These are phyloP conservation scores for Danielozyma ontarioensis DNA, from an alignment of 805 yeast species.

Conservation along the genomic window DNA sequence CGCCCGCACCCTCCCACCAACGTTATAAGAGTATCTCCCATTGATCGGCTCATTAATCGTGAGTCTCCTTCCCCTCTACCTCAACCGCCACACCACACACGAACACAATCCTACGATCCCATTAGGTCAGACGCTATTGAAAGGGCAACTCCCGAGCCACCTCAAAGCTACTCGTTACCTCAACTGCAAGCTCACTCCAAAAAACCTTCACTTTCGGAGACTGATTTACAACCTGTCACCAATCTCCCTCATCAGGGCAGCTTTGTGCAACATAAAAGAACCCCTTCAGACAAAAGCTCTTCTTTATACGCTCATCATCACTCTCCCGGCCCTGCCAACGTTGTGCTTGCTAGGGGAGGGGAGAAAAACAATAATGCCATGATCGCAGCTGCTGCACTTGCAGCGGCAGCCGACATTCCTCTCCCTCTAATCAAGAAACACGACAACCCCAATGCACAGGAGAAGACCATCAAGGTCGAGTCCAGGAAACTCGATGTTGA, in stretches of 20 bases:
- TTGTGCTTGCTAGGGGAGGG: constrained; percentile 33
- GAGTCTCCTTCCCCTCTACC: not conserved
- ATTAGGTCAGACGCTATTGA: too few species aligned
- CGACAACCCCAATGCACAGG: not conserved
- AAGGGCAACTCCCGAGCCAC: not conserved
- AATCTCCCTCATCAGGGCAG: constrained; percentile 14
- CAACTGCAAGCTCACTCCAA: too few species aligned
- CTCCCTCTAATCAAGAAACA: constrained; percentile 40
- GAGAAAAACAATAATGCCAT: constrained; percentile 45
- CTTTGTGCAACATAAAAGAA: constrained; percentile 18
- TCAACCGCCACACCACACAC: too few species aligned
- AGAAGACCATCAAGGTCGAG: constrained; percentile 1
- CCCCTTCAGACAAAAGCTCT: constrained; percentile 14
- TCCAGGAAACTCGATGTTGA: constrained; percentile 15
- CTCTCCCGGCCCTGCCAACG: constrained; percentile 46
- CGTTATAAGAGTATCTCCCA: not conserved
- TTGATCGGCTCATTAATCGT: not conserved
- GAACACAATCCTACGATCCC: too few species aligned
- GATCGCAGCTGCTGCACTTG: constrained; percentile 80
- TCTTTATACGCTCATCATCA: constrained; percentile 4
- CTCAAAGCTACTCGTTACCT: not conserved
- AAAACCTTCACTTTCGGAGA: too few species aligned
- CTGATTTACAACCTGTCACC: constrained; percentile 1
- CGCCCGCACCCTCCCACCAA: too few species aligned
- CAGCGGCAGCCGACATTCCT: constrained; percentile 77